Conservation (phyloP, 352 stramenopile species). For the Pythium phragmitis region DNA sequence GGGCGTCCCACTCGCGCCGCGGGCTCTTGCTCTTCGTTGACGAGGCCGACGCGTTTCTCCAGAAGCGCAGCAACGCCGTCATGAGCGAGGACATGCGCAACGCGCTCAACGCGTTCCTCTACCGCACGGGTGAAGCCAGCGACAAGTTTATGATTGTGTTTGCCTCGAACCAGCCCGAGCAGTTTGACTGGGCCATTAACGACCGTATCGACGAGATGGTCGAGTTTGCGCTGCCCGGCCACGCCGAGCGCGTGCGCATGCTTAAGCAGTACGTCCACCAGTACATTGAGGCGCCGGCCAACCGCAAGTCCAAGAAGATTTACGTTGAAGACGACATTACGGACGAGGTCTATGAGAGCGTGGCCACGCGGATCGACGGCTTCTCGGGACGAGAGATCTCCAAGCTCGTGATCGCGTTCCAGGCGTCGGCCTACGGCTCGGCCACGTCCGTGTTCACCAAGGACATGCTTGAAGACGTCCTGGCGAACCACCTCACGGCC, state of each 20-base stretch:
- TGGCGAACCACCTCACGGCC: conserved; percentile 92
- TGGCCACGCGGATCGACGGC: conserved; percentile 93
- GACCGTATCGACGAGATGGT: conserved; percentile 99
- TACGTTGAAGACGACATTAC: conserved; percentile 90
- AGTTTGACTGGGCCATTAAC: conserved; percentile 99
- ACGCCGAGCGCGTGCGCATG: conserved; percentile 95
- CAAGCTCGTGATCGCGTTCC: conserved; percentile 99
- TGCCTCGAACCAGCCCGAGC: conserved; percentile 97
- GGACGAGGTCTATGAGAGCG: conserved; percentile 89
- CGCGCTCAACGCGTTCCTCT: conserved; percentile 99
- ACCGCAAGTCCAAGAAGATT: conserved; percentile 86
- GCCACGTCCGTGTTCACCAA: conserved; percentile 92
- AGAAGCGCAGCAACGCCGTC: conserved; percentile 93
- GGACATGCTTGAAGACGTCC: conserved; percentile 92
- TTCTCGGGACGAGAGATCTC: conserved; percentile 99
- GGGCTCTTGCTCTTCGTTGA: conserved; percentile 99
- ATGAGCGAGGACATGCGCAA: conserved; percentile 98
- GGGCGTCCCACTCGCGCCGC: conserved; percentile 93
- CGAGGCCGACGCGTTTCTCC: conserved; percentile 99
- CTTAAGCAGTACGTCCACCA: conserved; percentile 98
- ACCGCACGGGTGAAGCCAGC: conserved; percentile 96
- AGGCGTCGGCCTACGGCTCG: conserved; percentile 97
- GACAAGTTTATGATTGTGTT: conserved; percentile 99
- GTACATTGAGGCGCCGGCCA: conserved; percentile 93
- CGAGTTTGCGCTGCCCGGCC: conserved; percentile 93